Base-by-base conservation (phyloP, 108 stramenopile genomes). In the Pseudonitzschia multistriata region DNA sequence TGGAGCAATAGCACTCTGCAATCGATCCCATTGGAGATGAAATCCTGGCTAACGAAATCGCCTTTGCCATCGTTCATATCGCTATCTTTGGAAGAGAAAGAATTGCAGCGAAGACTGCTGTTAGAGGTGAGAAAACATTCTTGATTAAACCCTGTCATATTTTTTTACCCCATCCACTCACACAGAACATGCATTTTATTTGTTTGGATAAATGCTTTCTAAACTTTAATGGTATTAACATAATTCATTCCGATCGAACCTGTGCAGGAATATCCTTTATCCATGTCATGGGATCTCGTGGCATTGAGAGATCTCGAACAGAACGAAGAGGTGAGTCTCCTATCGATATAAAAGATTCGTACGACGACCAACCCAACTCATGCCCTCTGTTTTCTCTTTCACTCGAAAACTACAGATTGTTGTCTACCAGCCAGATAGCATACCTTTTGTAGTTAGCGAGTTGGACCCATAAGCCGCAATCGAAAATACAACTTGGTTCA, bases 201-300 rank as follows among this genome's bases (percentile, higher is more conserved):
- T 39, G 37, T 39, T 10, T 39, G 37, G 5, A 7, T 39, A 5
- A 39, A 39, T 10, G 7, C 37, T 5, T 5, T 5, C 37, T 7
- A 39, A 7, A 7, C 37, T 5, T 7, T 39, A 10, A 39, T 39
- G 37, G 37, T 5, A 7, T 5, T 39, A 7, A 5, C 37, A 39
- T 39, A 10, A 27, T 53, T 53, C 52, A 27, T 7, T 39, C 7
- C 37, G 10, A 39, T 39, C 7, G 7, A 39, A 39, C 10, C 37
- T 11, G 30, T 60, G 30, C 59, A 63, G 39, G 11, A 63, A 63
- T 63, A 39, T 25, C 19, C 36, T 63, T 37, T 37, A 19, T 39
- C 62, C 14, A 63, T 63, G 62, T 40, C 62, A 17, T 63, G 62
- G 62, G 37, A 63, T 63, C 10, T 63, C 15, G 62, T 63, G 31